Percentiles rank a stretch among this genome's conserved stretches.
Conservation (phyloP, 2,329 filamentous ascomycete genomes). For the Laburnicola sp. region DNA sequence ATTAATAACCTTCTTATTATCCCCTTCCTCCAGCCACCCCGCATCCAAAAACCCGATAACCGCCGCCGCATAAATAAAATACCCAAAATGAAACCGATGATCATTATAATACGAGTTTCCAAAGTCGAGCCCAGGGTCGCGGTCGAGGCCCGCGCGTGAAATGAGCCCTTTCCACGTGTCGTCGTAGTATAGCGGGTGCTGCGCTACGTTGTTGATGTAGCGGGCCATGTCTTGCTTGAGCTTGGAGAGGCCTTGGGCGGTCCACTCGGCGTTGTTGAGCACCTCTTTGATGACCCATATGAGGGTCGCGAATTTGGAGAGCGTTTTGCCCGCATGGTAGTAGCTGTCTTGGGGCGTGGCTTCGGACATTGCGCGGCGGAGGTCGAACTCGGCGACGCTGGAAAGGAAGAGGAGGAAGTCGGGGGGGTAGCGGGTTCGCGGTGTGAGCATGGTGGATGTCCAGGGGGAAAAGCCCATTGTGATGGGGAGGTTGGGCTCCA, state of each 20-base stretch:
- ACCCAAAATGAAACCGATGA: slow-evolving; percentile 71
- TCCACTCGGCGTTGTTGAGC: slow-evolving; percentile 58
- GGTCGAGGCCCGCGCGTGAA: slow-evolving; percentile 72
- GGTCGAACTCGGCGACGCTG: slow-evolving; percentile 68
- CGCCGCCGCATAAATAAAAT: slow-evolving; percentile 85
- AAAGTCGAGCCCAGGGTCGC: slow-evolving; percentile 73
- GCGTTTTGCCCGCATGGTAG: slow-evolving; percentile 80
- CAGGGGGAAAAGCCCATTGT: slow-evolving; percentile 80
- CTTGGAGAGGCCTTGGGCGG: slow-evolving; percentile 54
- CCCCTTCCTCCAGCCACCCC: slow-evolving; percentile 63
- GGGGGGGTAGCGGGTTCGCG: slow-evolving; percentile 40
- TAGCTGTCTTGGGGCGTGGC: slow-evolving; percentile 81
- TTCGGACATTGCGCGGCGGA: slow-evolving; percentile 72
- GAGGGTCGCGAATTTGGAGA: slow-evolving; percentile 49
- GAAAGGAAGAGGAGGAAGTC: slow-evolving; percentile 63
- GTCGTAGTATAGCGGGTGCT: slow-evolving; percentile 60
- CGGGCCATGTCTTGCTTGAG: slow-evolving; percentile 51
- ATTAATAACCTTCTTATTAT: slow-evolving; percentile 80
- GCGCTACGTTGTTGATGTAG: slow-evolving; percentile 52
- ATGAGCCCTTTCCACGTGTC: slow-evolving; percentile 77
- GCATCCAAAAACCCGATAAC: slow-evolving; percentile 80
- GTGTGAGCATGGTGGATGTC: slow-evolving; percentile 56
- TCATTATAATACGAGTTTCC: slow-evolving; percentile 80
- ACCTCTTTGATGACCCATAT: slow-evolving; percentile 56
- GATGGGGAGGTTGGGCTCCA: slow-evolving; percentile 71